Evolutionary conservation across 1,284 basidiomycete species (phyloP).

Genomic region (Austroboletus niveus): DNA sequence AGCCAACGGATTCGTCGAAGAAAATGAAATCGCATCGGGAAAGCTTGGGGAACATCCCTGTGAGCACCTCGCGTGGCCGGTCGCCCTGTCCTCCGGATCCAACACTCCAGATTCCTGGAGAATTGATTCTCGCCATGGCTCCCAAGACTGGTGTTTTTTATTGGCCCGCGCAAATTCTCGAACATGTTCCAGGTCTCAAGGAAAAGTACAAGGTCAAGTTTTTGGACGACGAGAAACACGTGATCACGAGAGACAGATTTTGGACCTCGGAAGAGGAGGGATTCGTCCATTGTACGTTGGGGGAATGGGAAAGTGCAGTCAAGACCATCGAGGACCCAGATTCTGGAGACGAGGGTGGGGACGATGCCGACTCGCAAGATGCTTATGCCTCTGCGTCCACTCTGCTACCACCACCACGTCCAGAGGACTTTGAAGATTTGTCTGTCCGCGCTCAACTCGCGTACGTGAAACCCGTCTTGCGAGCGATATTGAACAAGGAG

Average conservation of each 20-base stretch:
- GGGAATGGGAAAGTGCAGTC: slow-evolving; percentile 48
- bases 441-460: slow-evolving; percentile 56
- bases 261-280: slow-evolving; percentile 52
- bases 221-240: slow-evolving; percentile 46
- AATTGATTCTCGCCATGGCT: slow-evolving; percentile 56
- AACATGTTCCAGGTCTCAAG: slow-evolving; percentile 40
- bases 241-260: slow-evolving; percentile 51
- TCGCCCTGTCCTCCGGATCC: slow-evolving; percentile 46
- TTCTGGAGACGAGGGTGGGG: slow-evolving; percentile 44
- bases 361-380: slow-evolving; percentile 6
- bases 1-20: slow-evolving; percentile 8
- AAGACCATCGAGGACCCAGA: slow-evolving; percentile 47
- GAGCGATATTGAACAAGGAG: slow-evolving; percentile 50
- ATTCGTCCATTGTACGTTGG: slow-evolving; percentile 60
- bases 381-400: slow-evolving; percentile 35
- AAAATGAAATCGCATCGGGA: slow-evolving; percentile 17
- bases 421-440: slow-evolving; percentile 44
- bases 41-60: slow-evolving; percentile 8
- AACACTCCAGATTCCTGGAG: slow-evolving; percentile 59
- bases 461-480: slow-evolving; percentile 62
- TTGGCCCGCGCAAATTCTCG: slow-evolving; percentile 66
- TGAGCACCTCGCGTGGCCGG: slow-evolving; percentile 18
- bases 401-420: slow-evolving; percentile 37
- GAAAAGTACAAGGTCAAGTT: slow-evolving; percentile 52
- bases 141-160: slow-evolving; percentile 39